Base-by-base conservation (phyloP, 2,329 filamentous ascomycete genomes). In the Furcasterigmium sp. region DNA sequence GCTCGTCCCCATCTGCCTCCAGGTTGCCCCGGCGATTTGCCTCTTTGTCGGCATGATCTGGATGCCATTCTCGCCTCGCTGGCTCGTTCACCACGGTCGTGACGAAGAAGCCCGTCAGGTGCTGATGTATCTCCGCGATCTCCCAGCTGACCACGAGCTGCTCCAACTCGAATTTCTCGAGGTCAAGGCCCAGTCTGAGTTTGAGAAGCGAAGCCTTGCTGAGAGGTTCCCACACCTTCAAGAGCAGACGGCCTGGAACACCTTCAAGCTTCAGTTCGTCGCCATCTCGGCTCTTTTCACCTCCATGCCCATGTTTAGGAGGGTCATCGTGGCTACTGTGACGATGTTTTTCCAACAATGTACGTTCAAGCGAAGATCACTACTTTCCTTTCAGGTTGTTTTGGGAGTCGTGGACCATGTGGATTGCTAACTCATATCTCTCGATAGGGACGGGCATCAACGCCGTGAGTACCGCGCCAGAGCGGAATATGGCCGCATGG, bases 91-190 rank as follows among this genome's bases (percentile, higher is more conserved):
- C 58, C 82, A 86, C 54, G 70, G 68, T 44, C 80, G 84, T 28
- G 84, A 90, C 54, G 72, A 72, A 0, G 85, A 91, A 57, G 84
- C 83, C 0, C 76, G 78, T 14, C 58, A 59, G 9, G 78, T 82
- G 1, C 71, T 91, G 1, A 78, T 84, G 0, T 69, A 59, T 39
- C 76, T 91, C 3, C 80, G 87, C 19, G 73, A 71, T 6, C 72
- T 87, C 0, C 60, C 77, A 0, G 56, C 66, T 14, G 75, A 84
- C 50, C 75, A 89, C 55, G 80, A 87, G 44, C 72, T 87, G 0
- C 76, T 91, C 29, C 76, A 84, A 50, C 70, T 89, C 2, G 87
- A 91, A 55, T 89, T 85, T 56, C 75, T 89, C n/a, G 87, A 91
- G 58, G 91, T 91, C 64, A 87, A 87, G 60, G 85, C 86, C 0